These are phyloP conservation scores for Fusarium aywerte DNA, from an alignment of 2,329 filamentous ascomycete species.

Conservation along the genomic window DNA sequence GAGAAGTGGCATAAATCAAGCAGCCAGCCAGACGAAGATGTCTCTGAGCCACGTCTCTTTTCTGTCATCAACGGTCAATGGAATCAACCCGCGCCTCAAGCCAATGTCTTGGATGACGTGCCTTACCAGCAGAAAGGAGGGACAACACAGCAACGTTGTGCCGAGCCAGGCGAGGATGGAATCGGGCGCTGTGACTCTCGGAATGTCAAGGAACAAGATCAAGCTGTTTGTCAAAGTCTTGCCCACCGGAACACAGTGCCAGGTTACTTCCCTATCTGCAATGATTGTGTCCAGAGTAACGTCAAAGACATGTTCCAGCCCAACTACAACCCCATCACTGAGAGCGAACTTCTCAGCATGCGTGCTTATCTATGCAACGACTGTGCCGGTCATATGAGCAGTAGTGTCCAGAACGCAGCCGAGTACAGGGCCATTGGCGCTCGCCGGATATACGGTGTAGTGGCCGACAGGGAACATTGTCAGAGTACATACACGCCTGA, in stretches of 20 bases:
- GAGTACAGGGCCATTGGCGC: conserved; percentile 26
- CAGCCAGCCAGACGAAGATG: neutral
- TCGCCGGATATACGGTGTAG: conserved; percentile 45
- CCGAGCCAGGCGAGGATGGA: conserved; percentile 31
- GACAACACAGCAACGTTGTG: conserved; percentile 10
- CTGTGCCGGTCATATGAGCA: conserved; percentile 41
- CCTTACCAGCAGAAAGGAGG: neutral
- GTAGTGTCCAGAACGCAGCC: neutral
- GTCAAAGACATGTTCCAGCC: conserved; percentile 30
- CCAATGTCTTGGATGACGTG: conserved; percentile 31
- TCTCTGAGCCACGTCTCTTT: conserved; percentile 20
- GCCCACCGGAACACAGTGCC: conserved; percentile 27
- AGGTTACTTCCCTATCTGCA: conserved; percentile 36
- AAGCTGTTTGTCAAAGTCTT: conserved; percentile 32
- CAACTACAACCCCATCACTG: conserved; percentile 17
- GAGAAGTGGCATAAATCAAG: conserved; percentile 27
- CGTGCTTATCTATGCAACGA: conserved; percentile 52
- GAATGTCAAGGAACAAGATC: conserved; percentile 1
- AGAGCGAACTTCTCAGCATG: conserved; percentile 47
- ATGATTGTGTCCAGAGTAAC: conserved; percentile 43
- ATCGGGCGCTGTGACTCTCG: conserved; percentile 18
- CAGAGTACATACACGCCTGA: conserved; percentile 3
- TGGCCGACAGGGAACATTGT: neutral
- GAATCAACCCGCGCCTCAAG: conserved; percentile 14
- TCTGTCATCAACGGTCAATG: conserved; percentile 3